These are phyloP conservation scores for Ogataea haglerorum DNA, from an alignment of 805 yeast species.

Conservation along the genomic window DNA sequence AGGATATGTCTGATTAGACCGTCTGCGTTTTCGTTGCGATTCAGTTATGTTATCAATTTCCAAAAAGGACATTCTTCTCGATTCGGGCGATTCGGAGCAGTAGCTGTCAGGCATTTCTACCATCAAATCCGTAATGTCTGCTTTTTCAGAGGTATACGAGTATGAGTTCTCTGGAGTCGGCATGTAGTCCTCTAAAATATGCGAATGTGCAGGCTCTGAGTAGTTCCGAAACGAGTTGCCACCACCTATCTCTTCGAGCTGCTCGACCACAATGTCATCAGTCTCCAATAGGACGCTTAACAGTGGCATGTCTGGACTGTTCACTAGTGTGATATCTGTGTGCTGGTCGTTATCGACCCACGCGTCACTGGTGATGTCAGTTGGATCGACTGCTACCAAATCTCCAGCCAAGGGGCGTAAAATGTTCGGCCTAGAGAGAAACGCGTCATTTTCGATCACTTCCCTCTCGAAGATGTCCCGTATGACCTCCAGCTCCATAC, in stretches of 20 bases:
- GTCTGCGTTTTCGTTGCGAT: background rate
- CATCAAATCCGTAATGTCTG: constrained; percentile 2
- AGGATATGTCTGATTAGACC: background rate
- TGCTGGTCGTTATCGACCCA: background rate
- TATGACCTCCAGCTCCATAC: constrained; percentile 4
- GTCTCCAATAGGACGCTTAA: background rate
- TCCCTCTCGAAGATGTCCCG: constrained; percentile 5
- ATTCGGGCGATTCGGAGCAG: constrained; percentile 1
- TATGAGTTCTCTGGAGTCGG: constrained; percentile 2
- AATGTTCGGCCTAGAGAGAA: background rate
- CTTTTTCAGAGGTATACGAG: background rate
- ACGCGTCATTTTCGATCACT: background rate
- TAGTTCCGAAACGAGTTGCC: constrained; percentile 5
- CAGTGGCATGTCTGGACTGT: background rate
- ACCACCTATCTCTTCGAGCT: constrained; percentile 2
- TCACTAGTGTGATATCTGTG: background rate
- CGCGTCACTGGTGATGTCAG: background rate
- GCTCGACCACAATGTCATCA: background rate
- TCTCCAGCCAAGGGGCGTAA: background rate
- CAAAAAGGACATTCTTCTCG: constrained; percentile 7
- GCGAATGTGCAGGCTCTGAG: constrained; percentile 2
- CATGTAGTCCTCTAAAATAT: background rate
- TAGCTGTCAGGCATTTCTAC: constrained; percentile 4
- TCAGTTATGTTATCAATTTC: constrained; percentile 1
- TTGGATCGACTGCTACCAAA: constrained; percentile 1